Evolutionary conservation across 495 filamentous ascomycete species (phyloP).

Genomic region (Penicillium angulare): DNA sequence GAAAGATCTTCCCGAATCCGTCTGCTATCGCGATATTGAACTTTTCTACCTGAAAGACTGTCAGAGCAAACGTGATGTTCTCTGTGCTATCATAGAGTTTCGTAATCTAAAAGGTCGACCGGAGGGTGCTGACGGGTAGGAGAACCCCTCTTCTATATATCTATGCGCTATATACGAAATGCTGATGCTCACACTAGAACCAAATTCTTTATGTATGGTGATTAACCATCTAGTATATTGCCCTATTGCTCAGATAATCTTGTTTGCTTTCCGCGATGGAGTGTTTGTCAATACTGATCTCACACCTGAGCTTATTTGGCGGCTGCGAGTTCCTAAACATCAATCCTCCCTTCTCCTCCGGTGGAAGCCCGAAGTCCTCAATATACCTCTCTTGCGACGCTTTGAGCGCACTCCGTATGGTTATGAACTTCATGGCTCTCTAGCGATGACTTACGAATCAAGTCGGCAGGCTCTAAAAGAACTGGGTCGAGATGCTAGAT

Average conservation of each 20-base stretch:
- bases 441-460: constrained; percentile 24
- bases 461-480: constrained; percentile 14
- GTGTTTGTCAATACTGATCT: constrained; percentile 27
- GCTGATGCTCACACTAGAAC: constrained; percentile 20
- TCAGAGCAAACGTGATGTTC: constrained; percentile 25
- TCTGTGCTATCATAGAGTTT: constrained; percentile 30
- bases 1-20: constrained; percentile 25
- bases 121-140: constrained; percentile 28
- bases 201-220: constrained; percentile 33
- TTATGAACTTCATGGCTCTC: constrained; percentile 23
- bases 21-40: constrained; percentile 31
- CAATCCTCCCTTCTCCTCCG: constrained; percentile 20
- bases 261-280: constrained; percentile 26
- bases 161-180: not conserved
- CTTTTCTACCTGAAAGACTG: constrained; percentile 28
- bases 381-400: constrained; percentile 23
- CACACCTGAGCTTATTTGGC: constrained; percentile 28
- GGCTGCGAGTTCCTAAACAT: constrained; percentile 25
- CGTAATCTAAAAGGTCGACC: constrained; percentile 27
- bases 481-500: constrained; percentile 23
- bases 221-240: constrained; percentile 33
- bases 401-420: constrained; percentile 18
- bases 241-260: constrained; percentile 29
- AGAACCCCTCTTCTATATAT: not conserved
- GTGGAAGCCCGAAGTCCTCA: constrained; percentile 26